Evolutionary conservation across 371 early-diverging fungal species (phyloP), one percentile per base, ranked within the genome.

Genomic region (Capillidium rhysosporum): DNA sequence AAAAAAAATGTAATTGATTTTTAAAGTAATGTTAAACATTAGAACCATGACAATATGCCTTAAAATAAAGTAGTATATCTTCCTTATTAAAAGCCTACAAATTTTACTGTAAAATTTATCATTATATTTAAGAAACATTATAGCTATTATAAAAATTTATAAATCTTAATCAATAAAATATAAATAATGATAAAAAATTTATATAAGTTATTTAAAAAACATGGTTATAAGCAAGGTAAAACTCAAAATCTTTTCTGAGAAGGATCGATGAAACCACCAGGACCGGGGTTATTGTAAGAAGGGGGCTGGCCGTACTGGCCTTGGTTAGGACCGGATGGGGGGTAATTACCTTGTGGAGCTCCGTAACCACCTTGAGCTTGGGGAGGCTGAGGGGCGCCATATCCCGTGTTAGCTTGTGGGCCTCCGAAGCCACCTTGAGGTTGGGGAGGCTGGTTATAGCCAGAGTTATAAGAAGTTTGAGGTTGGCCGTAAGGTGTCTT

Each of bases 181-280:
- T n/a, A n/a, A n/a, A n/a, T n/a, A n/a, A n/a, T n/a, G n/a, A n/a
- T n/a, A n/a, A n/a, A 34, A 34, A 34, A 7, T 34, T 34, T 34
- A 34, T 34, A 34, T 34, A 34, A 34, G 34, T 34, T 34, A 34
- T 4, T 7, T 34, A 34, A 34, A 34, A 34, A 12, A 34, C 12
- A 34, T 34, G 34, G 12, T 7, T 12, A 34, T 7, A 34, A 18
- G 8, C 18, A 43, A 43, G 18, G 21, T 8, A 18, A 18, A 18
- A 43, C 21, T 51, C n/a, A 51, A 34, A 25, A 51, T 51, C 38
- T 28, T 29, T 21, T 29, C 20, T 38, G 51, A 29, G 18, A 31
- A 38, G 51, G 51, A 23, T 51, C 30, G 18, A 51, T 51, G 38
- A 51, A 51, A 5, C 51, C 51, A 10, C 51, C 51, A 18, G 51